Base-by-base conservation (phyloP, 2,329 filamentous ascomycete genomes). In the Cladosporium sphaerospermum region DNA sequence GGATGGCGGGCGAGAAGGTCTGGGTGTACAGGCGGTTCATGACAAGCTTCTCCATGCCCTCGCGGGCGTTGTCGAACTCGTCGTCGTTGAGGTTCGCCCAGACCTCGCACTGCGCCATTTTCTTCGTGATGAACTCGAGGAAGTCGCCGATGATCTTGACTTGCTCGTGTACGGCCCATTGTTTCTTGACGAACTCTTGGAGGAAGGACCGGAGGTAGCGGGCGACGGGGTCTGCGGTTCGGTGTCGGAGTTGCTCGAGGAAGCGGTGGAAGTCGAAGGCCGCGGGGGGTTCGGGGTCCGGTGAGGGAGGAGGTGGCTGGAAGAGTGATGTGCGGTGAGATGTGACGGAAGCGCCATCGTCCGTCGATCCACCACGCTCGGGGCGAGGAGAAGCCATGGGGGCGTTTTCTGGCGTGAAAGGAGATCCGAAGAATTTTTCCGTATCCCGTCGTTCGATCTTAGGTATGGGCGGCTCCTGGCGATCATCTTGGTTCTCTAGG, bases 161-260 rank as follows among this genome's bases (percentile, higher is more conserved):
- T 70, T 99, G 93, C 72, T 99, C 93, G 68, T 99, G 93, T 6
- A 96, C 93, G 88, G 96, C 95, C 93, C 93, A 99, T 71, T 97
- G 93, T 61, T 91, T 89, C 75, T 97, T 99, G 34, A 84, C 89
- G 71, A 99, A 99, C 69, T 99, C 95, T 45, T 83, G 84, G 31
- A 99, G 74, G 64, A 99, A 99, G 0, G 93, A 97, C 59, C 95
- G 88, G 43, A 99, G 78, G 66, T 96, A 99, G 59, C 92, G 87
- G 4, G 95, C 95, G 2, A 99, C 92, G 1, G 95, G 93, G 64
- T 99, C 95, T n/a, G 93, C 95, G 54, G 95, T 96, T 60, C 92
- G 89, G 71, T 99, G 93, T 56, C 93, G 86, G 32, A 99, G 77
- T 71, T 99, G 93, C 69, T 97, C 93, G 44, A 99, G 76, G 67